phyloP scores from a whole-genome alignment of 1,284 basidiomycete genomes.

The Puccinia triticina region DNA sequence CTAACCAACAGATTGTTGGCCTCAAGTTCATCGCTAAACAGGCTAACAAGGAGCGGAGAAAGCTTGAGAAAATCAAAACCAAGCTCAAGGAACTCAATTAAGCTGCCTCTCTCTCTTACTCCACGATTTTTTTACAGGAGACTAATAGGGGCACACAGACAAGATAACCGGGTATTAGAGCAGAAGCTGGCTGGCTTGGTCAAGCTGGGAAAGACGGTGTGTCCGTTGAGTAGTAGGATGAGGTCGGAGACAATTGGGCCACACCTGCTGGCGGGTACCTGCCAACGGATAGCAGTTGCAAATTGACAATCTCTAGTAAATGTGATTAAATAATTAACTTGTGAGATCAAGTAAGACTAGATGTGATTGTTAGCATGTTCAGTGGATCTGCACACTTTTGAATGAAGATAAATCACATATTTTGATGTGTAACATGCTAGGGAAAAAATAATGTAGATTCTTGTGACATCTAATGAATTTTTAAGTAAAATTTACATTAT shows the following conservation, averaged over 20 bases:
- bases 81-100: constrained; percentile 27
- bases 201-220: neutral
- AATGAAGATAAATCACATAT: no score
- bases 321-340: no score
- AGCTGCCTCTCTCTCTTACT: neutral
- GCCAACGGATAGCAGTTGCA: no score
- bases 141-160: neutral
- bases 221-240: neutral
- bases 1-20: constrained; percentile 25
- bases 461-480: no score
- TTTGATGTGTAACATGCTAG: no score
- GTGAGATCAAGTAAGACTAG: no score
- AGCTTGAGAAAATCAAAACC: constrained; percentile 10
- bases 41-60: constrained; percentile 4
- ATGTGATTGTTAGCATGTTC: no score
- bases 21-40: constrained; percentile 9
- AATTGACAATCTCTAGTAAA: no score
- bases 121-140: neutral
- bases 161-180: neutral
- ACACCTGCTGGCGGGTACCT: no score
- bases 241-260: neutral
- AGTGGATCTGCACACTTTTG: no score
- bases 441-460: no score
- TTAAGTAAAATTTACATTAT: no score
- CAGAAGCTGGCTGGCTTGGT: neutral